phyloP scores from a whole-genome alignment of 805 yeast species.

The Monosporozyma solicola region DNA sequence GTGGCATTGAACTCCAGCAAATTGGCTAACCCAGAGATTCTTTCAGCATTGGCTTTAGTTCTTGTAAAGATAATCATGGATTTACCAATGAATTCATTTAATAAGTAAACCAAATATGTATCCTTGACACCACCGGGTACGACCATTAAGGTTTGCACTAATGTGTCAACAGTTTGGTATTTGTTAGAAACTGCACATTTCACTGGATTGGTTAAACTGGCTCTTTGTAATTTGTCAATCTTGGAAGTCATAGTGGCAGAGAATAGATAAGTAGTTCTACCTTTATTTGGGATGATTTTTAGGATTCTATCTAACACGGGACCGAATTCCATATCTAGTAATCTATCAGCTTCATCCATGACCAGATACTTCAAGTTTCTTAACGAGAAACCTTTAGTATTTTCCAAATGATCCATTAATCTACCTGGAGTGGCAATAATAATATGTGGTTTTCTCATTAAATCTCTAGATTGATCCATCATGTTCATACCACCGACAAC shows the following conservation, averaged over 20 bases:
- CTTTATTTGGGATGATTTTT: conserved; percentile 70
- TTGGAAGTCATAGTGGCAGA: conserved; percentile 97
- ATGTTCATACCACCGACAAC: conserved; percentile 97
- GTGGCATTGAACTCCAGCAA: conserved; percentile 80
- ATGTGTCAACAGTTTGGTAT: conserved; percentile 90
- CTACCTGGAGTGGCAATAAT: conserved; percentile 95
- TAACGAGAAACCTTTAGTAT: conserved; percentile 82
- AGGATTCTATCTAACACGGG: conserved; percentile 85
- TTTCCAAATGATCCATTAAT: conserved; percentile 85
- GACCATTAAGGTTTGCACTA: conserved; percentile 79
- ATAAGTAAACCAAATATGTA: conserved; percentile 70
- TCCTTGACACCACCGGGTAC: conserved; percentile 90
- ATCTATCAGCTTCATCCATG: conserved; percentile 95
- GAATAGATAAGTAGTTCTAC: conserved; percentile 74
- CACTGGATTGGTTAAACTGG: conserved; percentile 81
- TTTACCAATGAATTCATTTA: conserved; percentile 79
- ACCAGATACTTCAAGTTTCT: conserved; percentile 73
- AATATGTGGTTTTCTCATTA: conserved; percentile 89
- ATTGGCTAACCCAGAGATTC: conserved; percentile 74
- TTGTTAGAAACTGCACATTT: conserved; percentile 82
- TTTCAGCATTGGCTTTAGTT: conserved; percentile 91
- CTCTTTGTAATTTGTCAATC: conserved; percentile 89
- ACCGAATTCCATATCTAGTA: conserved; percentile 93
- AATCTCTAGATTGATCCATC: conserved; percentile 94
- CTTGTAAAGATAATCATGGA: conserved; percentile 83